phyloP scores from a whole-genome alignment of 2,329 filamentous ascomycete genomes.

The Penicillium sp. region DNA sequence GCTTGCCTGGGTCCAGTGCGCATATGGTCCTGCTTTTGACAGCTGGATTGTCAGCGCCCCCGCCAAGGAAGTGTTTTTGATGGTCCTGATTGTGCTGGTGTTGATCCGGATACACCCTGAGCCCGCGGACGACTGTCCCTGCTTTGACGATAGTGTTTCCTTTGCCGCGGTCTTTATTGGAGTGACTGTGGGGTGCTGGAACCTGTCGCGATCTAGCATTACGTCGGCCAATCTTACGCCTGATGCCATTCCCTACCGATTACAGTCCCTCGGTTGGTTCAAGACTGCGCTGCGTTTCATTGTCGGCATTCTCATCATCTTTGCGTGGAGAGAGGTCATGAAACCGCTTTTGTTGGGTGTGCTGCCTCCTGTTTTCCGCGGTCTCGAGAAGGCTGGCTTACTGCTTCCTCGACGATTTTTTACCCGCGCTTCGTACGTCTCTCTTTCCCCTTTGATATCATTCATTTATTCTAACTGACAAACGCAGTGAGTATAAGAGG shows the following conservation, averaged over 20 bases:
- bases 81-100: constrained; percentile 64
- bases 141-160: constrained; percentile 92
- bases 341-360: constrained; percentile 75
- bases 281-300: constrained; percentile 65
- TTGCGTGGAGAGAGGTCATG: constrained; percentile 84
- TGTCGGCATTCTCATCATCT: constrained; percentile 76
- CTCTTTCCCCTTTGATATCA: background rate
- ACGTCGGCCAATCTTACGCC: constrained; percentile 52
- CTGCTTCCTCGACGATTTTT: constrained; percentile 87
- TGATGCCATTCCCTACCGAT: constrained; percentile 61
- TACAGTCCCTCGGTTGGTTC: constrained; percentile 62
- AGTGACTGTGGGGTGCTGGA: constrained; percentile 77
- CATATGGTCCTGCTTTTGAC: constrained; percentile 60
- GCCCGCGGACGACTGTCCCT: constrained; percentile 93
- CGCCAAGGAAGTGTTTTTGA: constrained; percentile 61
- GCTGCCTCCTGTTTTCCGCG: constrained; percentile 81
- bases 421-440: constrained; percentile 67
- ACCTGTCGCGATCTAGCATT: constrained; percentile 60
- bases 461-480: constrained; percentile 1
- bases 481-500: constrained; percentile 66
- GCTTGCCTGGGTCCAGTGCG: constrained; percentile 54
- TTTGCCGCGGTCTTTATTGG: constrained; percentile 90
- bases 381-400: constrained; percentile 74
- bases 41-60: constrained; percentile 63
- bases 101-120: constrained; percentile 90